These are phyloP conservation scores for Dendrocalamus latiflorus DNA, from an alignment of 202 grass and related monocot genomes.

Conservation along the genomic window DNA sequence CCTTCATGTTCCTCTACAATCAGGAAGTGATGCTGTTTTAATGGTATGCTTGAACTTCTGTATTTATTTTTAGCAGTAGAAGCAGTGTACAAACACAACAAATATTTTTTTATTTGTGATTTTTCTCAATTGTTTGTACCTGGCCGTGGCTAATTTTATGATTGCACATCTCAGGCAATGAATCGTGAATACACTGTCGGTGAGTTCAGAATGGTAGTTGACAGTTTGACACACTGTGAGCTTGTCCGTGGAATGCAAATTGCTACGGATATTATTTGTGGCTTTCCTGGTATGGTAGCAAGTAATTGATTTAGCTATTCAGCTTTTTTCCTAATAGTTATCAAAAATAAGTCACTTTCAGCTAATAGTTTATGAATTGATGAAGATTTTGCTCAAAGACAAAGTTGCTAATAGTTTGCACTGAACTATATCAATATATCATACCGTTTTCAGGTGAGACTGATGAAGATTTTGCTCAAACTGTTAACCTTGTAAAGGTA, in stretches of 20 bases:
- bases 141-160: neutral
- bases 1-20: conserved; percentile 92
- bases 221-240: conserved; percentile 66
- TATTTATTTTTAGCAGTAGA: neutral
- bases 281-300: conserved; percentile 69
- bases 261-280: conserved; percentile 97
- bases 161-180: conserved; percentile 61
- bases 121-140: neutral
- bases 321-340: neutral
- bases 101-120: neutral
- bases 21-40: conserved; percentile 82
- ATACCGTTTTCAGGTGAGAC: conserved; percentile 58
- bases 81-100: neutral
- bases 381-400: neutral
- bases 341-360: neutral
- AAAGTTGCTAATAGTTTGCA: neutral
- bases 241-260: conserved; percentile 96
- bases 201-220: conserved; percentile 88
- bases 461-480: conserved; percentile 86
- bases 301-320: conserved; percentile 13
- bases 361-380: neutral
- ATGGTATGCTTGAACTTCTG: conserved; percentile 45
- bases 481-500: conserved; percentile 73
- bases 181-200: conserved; percentile 78
- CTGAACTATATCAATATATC: neutral